Conservation (phyloP, 2,329 filamentous ascomycete genomes). For the Ophiostoma sp. region DNA sequence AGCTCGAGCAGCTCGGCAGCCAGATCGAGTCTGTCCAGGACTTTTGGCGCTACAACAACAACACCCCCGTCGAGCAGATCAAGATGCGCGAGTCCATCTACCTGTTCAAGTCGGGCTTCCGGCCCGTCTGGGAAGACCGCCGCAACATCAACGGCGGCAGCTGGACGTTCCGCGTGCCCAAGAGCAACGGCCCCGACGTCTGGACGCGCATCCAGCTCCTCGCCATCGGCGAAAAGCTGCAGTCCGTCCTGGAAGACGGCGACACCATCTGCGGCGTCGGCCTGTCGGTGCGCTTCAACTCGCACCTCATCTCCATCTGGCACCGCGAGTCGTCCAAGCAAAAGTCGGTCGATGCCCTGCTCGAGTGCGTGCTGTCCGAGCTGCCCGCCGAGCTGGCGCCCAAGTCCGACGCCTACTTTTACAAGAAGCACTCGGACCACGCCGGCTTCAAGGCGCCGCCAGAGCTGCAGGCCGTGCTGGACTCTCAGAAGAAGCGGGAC, state of each 20-base stretch:
- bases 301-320: conserved; percentile 85
- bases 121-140: conserved; percentile 77
- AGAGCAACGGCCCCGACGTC: conserved; percentile 64
- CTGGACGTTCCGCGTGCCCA: conserved; percentile 88
- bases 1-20: conserved; percentile 57
- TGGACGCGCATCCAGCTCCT: conserved; percentile 79
- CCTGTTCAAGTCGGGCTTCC: conserved; percentile 72
- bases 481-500: conserved; percentile 50
- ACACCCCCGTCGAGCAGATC: conserved; percentile 69
- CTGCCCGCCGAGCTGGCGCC: conserved; percentile 68
- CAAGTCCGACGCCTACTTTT: conserved; percentile 67
- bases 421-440: conserved; percentile 88
- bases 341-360: conserved; percentile 68
- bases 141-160: conserved; percentile 80
- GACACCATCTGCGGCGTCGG: conserved; percentile 88
- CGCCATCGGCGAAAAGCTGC: conserved; percentile 76
- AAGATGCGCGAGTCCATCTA: conserved; percentile 73
- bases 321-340: conserved; percentile 81
- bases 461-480: conserved; percentile 52
- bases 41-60: conserved; percentile 79
- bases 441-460: conserved; percentile 67
- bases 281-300: conserved; percentile 82
- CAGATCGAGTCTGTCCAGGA: conserved; percentile 77
- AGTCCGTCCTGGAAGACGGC: conserved; percentile 64
- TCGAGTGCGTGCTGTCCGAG: conserved; percentile 66